Percentiles rank a stretch among this genome's conserved stretches.
Evolutionary conservation across 306 rosid species (phyloP).

Genomic region (Rubus idaeus): DNA sequence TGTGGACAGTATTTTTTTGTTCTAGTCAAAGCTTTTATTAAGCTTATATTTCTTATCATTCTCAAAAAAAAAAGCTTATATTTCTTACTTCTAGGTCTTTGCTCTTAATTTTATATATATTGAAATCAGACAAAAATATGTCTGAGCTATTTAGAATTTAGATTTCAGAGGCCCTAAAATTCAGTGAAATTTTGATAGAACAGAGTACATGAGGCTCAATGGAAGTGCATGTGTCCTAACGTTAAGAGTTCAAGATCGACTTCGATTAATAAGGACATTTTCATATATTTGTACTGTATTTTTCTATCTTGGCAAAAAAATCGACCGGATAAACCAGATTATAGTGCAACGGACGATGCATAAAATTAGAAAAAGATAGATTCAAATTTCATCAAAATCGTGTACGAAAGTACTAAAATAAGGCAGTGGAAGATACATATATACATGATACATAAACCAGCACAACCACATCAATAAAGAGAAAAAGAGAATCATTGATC

Average conservation of each 20-base stretch:
- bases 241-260: too few species aligned
- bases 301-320: too few species aligned
- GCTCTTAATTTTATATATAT: not conserved
- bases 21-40: not conserved
- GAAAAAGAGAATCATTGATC: not conserved
- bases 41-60: not conserved
- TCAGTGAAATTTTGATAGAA: not conserved
- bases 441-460: not conserved
- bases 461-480: not conserved
- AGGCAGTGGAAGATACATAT: not conserved
- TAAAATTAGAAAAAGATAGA: too few species aligned
- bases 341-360: too few species aligned
- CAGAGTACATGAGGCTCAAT: not conserved
- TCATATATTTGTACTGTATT: too few species aligned
- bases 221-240: not conserved
- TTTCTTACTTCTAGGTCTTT: too few species aligned
- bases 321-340: too few species aligned
- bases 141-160: not conserved
- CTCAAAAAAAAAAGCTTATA: too few species aligned
- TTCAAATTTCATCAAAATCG: too few species aligned
- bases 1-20: conserved; percentile 4
- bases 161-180: not conserved
- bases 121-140: not conserved
- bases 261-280: too few species aligned
- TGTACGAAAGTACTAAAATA: not conserved